These are phyloP conservation scores for Leishmania amazonensis DNA, from an alignment of 208 protist species.

Conservation along the genomic window DNA sequence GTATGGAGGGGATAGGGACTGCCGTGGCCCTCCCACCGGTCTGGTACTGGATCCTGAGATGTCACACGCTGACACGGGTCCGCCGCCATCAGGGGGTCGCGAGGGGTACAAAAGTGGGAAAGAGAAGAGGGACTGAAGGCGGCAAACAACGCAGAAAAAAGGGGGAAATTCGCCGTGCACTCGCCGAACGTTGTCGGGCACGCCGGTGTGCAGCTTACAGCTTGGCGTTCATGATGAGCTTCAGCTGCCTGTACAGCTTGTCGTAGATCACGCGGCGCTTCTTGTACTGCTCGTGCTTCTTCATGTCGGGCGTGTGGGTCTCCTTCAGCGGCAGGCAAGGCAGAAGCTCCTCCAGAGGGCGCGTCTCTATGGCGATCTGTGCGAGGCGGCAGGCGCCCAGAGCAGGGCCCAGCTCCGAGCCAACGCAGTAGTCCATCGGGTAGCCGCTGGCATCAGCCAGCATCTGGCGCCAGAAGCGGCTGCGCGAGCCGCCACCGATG, in stretches of 20 bases:
- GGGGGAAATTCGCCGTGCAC: background rate
- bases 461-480: conserved; percentile 81
- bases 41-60: background rate
- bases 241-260: conserved; percentile 64
- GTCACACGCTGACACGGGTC: background rate
- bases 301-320: conserved; percentile 58
- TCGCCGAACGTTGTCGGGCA: background rate
- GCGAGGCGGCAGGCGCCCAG: conserved; percentile 71
- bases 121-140: background rate
- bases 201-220: conserved; percentile 25
- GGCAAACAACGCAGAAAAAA: background rate
- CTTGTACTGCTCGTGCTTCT: conserved; percentile 55
- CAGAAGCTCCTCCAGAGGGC: conserved; percentile 56
- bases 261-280: conserved; percentile 53
- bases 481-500: conserved; percentile 69
- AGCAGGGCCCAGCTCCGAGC: conserved; percentile 67
- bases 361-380: conserved; percentile 66
- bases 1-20: background rate
- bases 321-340: conserved; percentile 55
- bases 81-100: background rate
- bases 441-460: conserved; percentile 67
- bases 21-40: background rate
- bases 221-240: conserved; percentile 61
- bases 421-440: conserved; percentile 65
- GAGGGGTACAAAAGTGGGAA: background rate